Base-by-base conservation (phyloP, 2,329 filamentous ascomycete genomes). In the Hymenoscyphus salicellus region DNA sequence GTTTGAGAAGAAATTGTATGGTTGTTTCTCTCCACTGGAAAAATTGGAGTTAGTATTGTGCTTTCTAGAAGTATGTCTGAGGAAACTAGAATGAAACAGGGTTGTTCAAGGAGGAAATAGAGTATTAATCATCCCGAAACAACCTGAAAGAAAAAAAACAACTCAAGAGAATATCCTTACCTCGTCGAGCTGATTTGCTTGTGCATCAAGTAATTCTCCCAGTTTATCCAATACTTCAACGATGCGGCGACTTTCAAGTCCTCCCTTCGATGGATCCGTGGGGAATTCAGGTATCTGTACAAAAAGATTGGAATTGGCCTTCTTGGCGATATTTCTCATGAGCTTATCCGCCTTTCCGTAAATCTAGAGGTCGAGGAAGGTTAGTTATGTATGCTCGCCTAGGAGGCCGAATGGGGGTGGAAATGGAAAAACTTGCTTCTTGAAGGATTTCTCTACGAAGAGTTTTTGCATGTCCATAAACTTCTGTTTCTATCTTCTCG, bases 381-480 rank as follows among this genome's bases (percentile, higher is more conserved):
- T 49, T 60, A 26, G 49, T 17, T 20, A 7, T 17, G 14, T 26
- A 41, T 26, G 32, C 17, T 10, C 20, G 16, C 28, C 17, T 5
- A 16, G 36, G 20, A 10, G 17, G 14, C 16, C 20, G 23, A 8
- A 16, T 11, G 41, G 23, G 5, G 16, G n/a, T 23, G 23, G 16
- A 4, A 32, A 14, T 16, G n/a, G 16, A 17, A 16, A 5, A 23
- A 55, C 75, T 72, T 66, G 77, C 76, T 68, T 86, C 85, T 16
- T 81, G 80, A n/a, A 97, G 79, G 49, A 97, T 88, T 73, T 97
- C 92, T 69, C 86, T 86, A 67, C 95, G 87, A 58, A 97, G 83
- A 2, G 77, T 72, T 73, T 96, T 96, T 0, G 95, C 94, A 38
- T 80, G 79, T 60, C 95, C 89, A 73, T 98, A 98, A 6, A 84